A percentile compares a stretch with the other conserved stretches of the same genome.
phyloP scores from a whole-genome alignment of 768 basidiomycete genomes.

The Podaxis rugospora region DNA sequence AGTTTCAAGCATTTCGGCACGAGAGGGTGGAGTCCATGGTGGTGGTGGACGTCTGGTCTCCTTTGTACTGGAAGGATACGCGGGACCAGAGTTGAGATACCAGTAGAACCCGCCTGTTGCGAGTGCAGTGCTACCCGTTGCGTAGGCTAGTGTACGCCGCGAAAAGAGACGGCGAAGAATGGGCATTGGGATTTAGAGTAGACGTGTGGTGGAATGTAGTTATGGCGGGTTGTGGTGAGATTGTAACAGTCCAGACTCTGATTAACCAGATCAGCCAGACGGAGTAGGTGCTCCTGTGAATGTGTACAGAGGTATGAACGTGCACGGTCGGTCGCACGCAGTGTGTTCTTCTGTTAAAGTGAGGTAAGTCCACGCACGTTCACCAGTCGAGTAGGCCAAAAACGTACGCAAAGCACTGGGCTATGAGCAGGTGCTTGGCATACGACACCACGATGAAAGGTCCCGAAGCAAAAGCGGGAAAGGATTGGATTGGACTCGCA shows the following conservation, averaged over 20 bases:
- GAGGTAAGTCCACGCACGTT: conserved; percentile 5
- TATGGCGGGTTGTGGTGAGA: background rate
- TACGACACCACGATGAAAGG: too few relatives aligned
- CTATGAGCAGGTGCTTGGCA: background rate
- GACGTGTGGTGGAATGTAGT: background rate
- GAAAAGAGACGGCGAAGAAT: conserved; percentile 44
- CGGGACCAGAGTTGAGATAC: conserved; percentile 71
- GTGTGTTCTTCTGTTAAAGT: background rate
- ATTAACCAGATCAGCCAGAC: background rate
- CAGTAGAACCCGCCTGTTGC: conserved; percentile 59
- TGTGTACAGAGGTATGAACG: background rate
- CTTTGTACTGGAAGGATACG: conserved; percentile 58
- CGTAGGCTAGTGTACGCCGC: conserved; percentile 48
- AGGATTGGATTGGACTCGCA: background rate
- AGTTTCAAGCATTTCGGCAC: conserved; percentile 59
- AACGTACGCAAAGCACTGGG: background rate
- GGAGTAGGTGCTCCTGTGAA: background rate
- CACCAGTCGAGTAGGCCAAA: background rate
- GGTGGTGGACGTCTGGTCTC: conserved; percentile 71
- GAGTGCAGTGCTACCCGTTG: conserved; percentile 47
- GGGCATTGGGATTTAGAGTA: conserved; percentile 21
- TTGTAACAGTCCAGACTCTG: background rate
- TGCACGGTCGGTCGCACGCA: background rate
- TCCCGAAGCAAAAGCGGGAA: background rate
- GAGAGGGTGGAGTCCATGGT: conserved; percentile 72